Conservation (phyloP, 2,329 filamentous ascomycete species). For the Fusarium succisae region DNA sequence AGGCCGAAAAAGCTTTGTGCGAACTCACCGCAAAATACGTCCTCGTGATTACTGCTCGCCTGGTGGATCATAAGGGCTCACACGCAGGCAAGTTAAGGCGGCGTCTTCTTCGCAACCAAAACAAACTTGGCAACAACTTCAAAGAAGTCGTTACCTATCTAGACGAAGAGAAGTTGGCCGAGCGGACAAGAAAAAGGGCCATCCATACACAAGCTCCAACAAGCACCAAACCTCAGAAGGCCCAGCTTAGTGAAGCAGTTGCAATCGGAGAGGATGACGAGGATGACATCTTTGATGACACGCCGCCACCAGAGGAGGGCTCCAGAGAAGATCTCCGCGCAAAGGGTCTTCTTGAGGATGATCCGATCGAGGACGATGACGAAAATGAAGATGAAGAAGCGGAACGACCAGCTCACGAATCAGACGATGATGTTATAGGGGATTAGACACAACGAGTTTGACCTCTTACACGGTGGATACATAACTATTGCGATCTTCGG, state of each 20-base stretch:
- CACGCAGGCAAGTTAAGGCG: constrained; percentile 72
- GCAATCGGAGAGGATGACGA: constrained; percentile 52
- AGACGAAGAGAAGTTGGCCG: constrained; percentile 70
- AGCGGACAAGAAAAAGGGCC: constrained; percentile 54
- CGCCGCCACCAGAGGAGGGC: constrained; percentile 65
- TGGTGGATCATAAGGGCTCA: constrained; percentile 72
- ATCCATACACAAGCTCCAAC: constrained; percentile 29
- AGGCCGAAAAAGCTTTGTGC: constrained; percentile 87
- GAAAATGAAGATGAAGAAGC: constrained; percentile 46
- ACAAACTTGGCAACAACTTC: constrained; percentile 84
- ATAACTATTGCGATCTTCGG: constrained; percentile 23
- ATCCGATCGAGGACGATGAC: constrained; percentile 51
- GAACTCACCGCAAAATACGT: constrained; percentile 87
- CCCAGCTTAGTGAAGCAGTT: constrained; percentile 55
- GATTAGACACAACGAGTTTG: constrained; percentile 47
- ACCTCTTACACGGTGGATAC: constrained; percentile 12
- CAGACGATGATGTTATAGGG: constrained; percentile 57
- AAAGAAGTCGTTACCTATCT: constrained; percentile 84
- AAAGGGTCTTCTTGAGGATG: constrained; percentile 65
- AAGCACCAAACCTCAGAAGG: constrained; percentile 47
- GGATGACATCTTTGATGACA: constrained; percentile 57
- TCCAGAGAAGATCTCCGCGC: constrained; percentile 66
- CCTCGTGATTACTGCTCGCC: constrained; percentile 77
- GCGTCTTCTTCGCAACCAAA: constrained; percentile 80
- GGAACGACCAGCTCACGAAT: constrained; percentile 48